Evolutionary conservation across 2,329 filamentous ascomycete species (phyloP).

Genomic region (Claviceps capensis): DNA sequence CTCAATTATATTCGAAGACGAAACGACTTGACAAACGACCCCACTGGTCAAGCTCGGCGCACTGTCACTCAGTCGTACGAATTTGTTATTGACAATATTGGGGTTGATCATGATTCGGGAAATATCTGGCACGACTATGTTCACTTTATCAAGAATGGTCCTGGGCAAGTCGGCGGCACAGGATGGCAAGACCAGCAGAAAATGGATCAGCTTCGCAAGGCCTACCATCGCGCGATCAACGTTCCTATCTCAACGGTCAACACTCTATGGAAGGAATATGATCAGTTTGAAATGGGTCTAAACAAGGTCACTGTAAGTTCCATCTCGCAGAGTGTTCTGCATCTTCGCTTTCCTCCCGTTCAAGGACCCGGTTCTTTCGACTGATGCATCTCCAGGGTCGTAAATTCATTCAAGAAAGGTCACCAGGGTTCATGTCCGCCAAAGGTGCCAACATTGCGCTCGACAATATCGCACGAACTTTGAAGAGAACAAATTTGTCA

Average conservation of each 20-base stretch:
- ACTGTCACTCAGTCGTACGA: conserved; percentile 82
- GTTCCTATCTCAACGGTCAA: conserved; percentile 77
- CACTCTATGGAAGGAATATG: conserved; percentile 91
- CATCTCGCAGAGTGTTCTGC: not conserved
- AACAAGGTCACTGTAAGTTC: conserved; percentile 78
- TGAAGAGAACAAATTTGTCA: conserved; percentile 67
- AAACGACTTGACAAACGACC: conserved; percentile 71
- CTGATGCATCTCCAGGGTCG: conserved; percentile 49
- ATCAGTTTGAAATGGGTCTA: conserved; percentile 84
- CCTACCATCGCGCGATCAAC: conserved; percentile 79
- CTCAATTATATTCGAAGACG: conserved; percentile 88
- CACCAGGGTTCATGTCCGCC: conserved; percentile 90
- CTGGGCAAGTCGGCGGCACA: conserved; percentile 70
- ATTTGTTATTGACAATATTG: conserved; percentile 78
- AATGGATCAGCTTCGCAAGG: conserved; percentile 84
- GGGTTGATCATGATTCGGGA: conserved; percentile 81
- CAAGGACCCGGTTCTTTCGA: not conserved
- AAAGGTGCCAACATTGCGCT: conserved; percentile 79
- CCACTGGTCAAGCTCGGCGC: conserved; percentile 59
- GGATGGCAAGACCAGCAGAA: conserved; percentile 97
- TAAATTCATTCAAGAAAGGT: conserved; percentile 88
- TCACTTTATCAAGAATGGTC: conserved; percentile 78
- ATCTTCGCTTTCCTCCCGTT: not conserved
- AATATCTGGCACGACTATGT: conserved; percentile 91
- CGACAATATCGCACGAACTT: conserved; percentile 70